Conservation (phyloP, 495 filamentous ascomycete species). For the Penicillium salamii region DNA sequence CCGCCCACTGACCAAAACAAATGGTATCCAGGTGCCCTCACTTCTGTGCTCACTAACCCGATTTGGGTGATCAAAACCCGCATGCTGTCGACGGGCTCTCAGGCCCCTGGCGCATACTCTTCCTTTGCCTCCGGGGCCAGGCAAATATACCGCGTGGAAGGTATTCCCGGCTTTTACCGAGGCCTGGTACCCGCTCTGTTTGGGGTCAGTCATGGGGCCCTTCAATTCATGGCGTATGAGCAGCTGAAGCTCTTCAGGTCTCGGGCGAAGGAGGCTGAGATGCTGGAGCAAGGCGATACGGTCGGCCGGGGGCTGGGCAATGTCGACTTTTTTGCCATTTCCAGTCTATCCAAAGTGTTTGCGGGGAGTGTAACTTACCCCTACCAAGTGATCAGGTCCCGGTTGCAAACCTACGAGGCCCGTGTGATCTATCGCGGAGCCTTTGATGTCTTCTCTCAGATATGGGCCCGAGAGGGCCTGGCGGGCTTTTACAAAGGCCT, state of each 20-base stretch:
- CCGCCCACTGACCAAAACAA: background rate
- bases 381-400: slow-evolving; percentile 83
- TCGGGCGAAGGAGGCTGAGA: background rate
- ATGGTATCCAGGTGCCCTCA: slow-evolving; percentile 50
- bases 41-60: slow-evolving; percentile 84
- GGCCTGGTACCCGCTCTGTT: slow-evolving; percentile 79
- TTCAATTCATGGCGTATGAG: slow-evolving; percentile 97
- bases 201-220: slow-evolving; percentile 90
- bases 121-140: slow-evolving; percentile 65
- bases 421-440: slow-evolving; percentile 60
- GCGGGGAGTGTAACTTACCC: slow-evolving; percentile 88
- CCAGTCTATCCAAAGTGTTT: slow-evolving; percentile 79
- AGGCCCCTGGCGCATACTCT: slow-evolving; percentile 75
- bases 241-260: slow-evolving; percentile 65
- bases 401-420: slow-evolving; percentile 86
- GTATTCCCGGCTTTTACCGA: slow-evolving; percentile 74
- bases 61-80: slow-evolving; percentile 99
- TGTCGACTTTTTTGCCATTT: slow-evolving; percentile 72
- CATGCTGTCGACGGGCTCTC: slow-evolving; percentile 81
- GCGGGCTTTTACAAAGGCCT: slow-evolving; percentile 91
- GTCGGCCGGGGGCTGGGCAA: slow-evolving; percentile 53
- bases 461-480: slow-evolving; percentile 76
- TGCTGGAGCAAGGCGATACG: slow-evolving; percentile 1
- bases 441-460: slow-evolving; percentile 64
- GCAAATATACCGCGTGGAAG: slow-evolving; percentile 65